A percentile compares a stretch with the other conserved stretches of the same genome.
Conservation (phyloP, 345 rosid genomes). For the Bretschneidera sinensis region DNA sequence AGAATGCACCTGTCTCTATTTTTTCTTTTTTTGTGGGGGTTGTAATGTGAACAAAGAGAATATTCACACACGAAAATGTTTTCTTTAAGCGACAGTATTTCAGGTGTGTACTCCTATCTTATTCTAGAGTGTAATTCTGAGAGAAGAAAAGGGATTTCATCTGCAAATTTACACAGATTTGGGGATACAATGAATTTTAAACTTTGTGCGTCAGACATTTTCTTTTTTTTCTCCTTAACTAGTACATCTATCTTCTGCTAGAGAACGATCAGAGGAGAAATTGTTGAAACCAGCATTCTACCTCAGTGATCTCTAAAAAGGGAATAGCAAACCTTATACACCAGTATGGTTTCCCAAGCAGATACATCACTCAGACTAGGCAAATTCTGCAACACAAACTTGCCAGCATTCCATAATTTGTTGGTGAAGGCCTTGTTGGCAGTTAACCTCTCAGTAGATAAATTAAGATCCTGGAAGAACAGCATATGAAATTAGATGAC, state of each 20-base stretch:
- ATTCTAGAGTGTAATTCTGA: background rate
- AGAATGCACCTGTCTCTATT: background rate
- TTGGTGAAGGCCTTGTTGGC: constrained; percentile 95
- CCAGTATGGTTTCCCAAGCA: constrained; percentile 68
- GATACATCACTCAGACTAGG: constrained; percentile 60
- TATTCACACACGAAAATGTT: no score
- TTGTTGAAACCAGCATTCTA: background rate
- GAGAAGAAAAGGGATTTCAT: background rate
- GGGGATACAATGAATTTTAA: background rate
- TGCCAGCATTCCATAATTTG: constrained; percentile 98
- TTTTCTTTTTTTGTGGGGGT: no score
- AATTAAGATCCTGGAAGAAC: constrained; percentile 73
- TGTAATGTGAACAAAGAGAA: no score
- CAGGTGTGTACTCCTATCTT: background rate
- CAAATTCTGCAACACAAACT: constrained; percentile 83
- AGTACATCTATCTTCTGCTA: background rate
- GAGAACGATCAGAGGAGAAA: background rate
- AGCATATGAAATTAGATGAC: constrained; percentile 18
- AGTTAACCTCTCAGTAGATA: constrained; percentile 88
- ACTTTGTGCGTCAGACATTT: no score
- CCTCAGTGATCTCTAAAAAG: constrained; percentile 1
- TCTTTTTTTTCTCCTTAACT: background rate
- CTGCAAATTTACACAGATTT: background rate
- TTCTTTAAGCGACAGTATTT: no score
- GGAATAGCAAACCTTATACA: constrained; percentile 48